A percentile compares a stretch with the other conserved stretches of the same genome.
phyloP scores from a whole-genome alignment of 225 moss, liverwort and hornwort genomes.

The Thuidium tamariscinum region DNA sequence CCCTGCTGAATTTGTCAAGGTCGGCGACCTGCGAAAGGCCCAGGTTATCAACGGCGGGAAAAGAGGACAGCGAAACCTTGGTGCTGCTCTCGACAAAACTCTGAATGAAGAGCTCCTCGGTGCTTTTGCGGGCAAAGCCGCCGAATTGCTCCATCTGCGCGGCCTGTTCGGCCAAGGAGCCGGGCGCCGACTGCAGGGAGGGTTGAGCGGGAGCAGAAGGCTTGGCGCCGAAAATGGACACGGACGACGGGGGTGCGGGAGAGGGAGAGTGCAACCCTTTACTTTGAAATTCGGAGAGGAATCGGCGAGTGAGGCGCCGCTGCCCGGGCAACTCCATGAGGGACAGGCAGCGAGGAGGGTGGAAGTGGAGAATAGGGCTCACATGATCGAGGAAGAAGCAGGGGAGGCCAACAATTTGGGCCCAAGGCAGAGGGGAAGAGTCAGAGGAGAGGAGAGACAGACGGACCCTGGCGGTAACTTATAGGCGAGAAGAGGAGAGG shows the following conservation, averaged over 20 bases:
- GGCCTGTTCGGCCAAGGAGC: conserved; percentile 46
- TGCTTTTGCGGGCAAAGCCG: conserved; percentile 23
- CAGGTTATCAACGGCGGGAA: not conserved
- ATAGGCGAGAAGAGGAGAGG: not conserved
- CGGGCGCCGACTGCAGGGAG: conserved; percentile 28
- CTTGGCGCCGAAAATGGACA: not conserved
- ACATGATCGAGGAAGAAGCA: conserved; percentile 7
- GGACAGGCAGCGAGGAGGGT: not conserved
- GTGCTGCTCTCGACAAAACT: conserved; percentile 33
- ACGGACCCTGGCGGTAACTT: not conserved
- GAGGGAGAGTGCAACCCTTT: not conserved
- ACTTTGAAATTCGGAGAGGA: conserved; percentile 12
- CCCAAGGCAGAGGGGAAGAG: not conserved
- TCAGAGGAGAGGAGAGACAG: not conserved
- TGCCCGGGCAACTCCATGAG: conserved; percentile 29
- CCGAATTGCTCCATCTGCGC: conserved; percentile 49
- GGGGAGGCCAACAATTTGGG: not conserved
- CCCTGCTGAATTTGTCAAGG: conserved; percentile 20
- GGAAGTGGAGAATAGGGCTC: not conserved
- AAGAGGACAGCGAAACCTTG: conserved; percentile 12
- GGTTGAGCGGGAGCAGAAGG: conserved; percentile 15
- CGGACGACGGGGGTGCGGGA: not conserved
- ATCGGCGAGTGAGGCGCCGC: conserved; percentile 35
- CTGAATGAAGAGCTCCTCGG: conserved; percentile 51
- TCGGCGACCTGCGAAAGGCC: conserved; percentile 16